Percentiles rank a stretch among this genome's conserved stretches.
phyloP scores from a whole-genome alignment of 1,284 basidiomycete species.

The Cystobasidiaceae sp. region DNA sequence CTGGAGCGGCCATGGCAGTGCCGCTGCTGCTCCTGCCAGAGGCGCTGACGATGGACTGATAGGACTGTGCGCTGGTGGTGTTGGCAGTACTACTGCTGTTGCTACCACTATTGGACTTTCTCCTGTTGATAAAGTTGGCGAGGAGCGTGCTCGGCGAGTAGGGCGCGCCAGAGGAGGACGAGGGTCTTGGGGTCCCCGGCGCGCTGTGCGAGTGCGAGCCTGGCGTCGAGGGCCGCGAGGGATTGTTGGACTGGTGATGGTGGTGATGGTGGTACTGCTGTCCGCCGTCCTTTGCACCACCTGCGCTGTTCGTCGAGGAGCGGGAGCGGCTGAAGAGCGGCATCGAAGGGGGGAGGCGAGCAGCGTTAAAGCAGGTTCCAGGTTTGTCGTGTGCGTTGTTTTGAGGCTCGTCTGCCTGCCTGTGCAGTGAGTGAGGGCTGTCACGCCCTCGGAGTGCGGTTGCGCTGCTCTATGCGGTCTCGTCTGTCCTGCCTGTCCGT shows the following conservation, averaged over 20 bases:
- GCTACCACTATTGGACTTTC: background rate
- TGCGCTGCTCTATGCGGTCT: no score
- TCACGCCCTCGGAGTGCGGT: no score
- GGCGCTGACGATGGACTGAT: background rate
- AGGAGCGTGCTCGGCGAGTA: background rate
- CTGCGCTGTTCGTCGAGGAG: background rate
- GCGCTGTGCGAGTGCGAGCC: no score
- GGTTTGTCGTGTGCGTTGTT: background rate
- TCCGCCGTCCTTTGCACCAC: background rate
- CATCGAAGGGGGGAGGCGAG: background rate
- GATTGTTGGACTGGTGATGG: background rate
- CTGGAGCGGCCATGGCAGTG: background rate
- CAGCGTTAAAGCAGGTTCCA: background rate
- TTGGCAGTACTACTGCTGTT: background rate
- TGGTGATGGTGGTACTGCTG: background rate
- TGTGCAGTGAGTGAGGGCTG: no score
- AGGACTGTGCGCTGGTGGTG: no score
- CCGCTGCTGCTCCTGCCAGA: background rate
- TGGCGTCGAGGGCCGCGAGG: no score
- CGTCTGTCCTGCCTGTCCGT: no score
- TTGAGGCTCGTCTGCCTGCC: no score
- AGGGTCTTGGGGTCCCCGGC: background rate
- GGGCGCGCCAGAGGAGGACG: background rate
- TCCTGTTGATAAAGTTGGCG: background rate
- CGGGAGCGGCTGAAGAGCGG: slow-evolving; percentile 20